phyloP scores from a whole-genome alignment of 345 rosid species.

The Moringa oleifera region DNA sequence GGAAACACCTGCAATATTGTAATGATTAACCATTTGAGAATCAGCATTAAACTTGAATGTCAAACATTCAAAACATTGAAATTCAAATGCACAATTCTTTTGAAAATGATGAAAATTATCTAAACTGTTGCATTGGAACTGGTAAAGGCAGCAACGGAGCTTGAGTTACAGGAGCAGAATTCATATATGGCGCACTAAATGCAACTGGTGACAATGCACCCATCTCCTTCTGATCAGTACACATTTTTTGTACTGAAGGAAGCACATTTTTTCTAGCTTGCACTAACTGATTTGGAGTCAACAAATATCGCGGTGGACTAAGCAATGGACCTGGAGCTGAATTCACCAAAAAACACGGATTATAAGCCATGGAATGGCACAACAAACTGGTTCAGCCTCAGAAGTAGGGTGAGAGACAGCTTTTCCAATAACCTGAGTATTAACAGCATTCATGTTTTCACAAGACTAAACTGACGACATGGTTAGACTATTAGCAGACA shows the following conservation, averaged over 20 bases:
- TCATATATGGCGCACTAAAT: slow-evolving; percentile 7
- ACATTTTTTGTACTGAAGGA: slow-evolving; percentile 16
- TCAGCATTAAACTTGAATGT: not conserved
- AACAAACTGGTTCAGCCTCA: slow-evolving; percentile 3
- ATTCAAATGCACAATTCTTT: too few relatives aligned
- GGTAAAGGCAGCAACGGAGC: slow-evolving; percentile 38
- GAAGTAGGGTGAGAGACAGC: slow-evolving; percentile 10
- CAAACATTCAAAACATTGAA: too few relatives aligned
- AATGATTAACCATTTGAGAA: too few relatives aligned
- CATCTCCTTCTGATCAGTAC: slow-evolving; percentile 18
- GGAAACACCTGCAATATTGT: not conserved
- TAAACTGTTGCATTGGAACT: slow-evolving; percentile 20
- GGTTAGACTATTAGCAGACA: slow-evolving; percentile 5
- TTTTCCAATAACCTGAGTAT: slow-evolving; percentile 15
- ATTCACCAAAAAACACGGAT: slow-evolving; percentile 3
- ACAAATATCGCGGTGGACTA: slow-evolving; percentile 16
- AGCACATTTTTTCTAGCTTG: slow-evolving; percentile 15
- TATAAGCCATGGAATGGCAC: slow-evolving; percentile 14
- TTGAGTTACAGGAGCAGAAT: slow-evolving; percentile 19
- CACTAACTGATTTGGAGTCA: slow-evolving; percentile 19
- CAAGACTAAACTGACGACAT: slow-evolving; percentile 10
- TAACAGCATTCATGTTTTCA: slow-evolving; percentile 9
- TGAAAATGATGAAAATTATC: not conserved
- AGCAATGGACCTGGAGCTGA: slow-evolving; percentile 23
- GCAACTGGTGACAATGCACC: slow-evolving; percentile 6